A percentile compares a stretch with the other conserved stretches of the same genome.
These are phyloP conservation scores for Claviceps sp. DNA, from an alignment of 2,329 filamentous ascomycete genomes.

Conservation along the genomic window DNA sequence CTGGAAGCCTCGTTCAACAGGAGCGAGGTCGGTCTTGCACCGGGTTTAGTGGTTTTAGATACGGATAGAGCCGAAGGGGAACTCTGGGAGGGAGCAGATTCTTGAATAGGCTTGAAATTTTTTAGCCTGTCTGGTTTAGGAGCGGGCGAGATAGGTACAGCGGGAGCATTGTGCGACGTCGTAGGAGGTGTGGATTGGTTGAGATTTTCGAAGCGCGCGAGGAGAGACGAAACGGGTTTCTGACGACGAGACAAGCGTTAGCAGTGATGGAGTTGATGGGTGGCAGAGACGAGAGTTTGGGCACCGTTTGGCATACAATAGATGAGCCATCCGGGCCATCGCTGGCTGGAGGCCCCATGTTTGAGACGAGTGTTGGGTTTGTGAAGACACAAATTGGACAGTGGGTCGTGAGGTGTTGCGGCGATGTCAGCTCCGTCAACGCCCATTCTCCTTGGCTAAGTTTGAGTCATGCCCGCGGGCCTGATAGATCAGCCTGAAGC, in stretches of 20 bases:
- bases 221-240: conserved; percentile 72
- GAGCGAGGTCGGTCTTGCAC: conserved; percentile 15
- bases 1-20: conserved; percentile 8
- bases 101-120: conserved; percentile 26
- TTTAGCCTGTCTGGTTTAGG: conserved; percentile 30
- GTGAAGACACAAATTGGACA: neutral
- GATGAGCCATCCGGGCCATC: conserved; percentile 64
- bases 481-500: neutral
- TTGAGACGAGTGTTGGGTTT: conserved; percentile 13
- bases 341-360: conserved; percentile 19
- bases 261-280: neutral
- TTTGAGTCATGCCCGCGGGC: conserved; percentile 5
- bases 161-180: conserved; percentile 12
- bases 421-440: conserved; percentile 3
- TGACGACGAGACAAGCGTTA: conserved; percentile 17
- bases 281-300: neutral
- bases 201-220: conserved; percentile 71
- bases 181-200: conserved; percentile 12
- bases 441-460: conserved; percentile 6
- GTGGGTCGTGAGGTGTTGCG: neutral
- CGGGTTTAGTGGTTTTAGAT: conserved; percentile 6
- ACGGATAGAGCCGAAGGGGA: neutral
- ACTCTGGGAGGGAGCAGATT: conserved; percentile 11
- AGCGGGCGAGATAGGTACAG: conserved; percentile 24
- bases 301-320: conserved; percentile 39